Evolutionary conservation across 2,329 filamentous ascomycete genomes (phyloP).

Genomic region (Zarea fungicola): DNA sequence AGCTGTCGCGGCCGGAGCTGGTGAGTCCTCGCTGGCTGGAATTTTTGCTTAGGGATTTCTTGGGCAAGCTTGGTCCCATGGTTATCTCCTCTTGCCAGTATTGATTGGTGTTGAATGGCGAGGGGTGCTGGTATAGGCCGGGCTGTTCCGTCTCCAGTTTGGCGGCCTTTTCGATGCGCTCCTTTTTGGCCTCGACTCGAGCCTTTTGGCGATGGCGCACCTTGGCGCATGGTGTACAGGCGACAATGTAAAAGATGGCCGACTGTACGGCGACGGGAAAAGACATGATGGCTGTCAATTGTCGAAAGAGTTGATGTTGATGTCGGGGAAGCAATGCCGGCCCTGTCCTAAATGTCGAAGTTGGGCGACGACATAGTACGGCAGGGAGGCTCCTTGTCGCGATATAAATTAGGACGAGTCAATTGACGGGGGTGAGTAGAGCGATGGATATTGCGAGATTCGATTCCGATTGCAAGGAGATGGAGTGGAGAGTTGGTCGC

Average conservation of each 20-base stretch:
- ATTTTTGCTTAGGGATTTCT: slow-evolving; percentile 54
- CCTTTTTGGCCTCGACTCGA: slow-evolving; percentile 63
- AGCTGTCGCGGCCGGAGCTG: slow-evolving; percentile 52
- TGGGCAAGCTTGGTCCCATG: slow-evolving; percentile 70
- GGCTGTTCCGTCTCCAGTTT: slow-evolving; percentile 65
- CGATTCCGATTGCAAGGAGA: no score
- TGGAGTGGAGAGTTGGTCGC: no score
- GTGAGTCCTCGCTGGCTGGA: slow-evolving; percentile 56
- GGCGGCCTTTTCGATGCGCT: slow-evolving; percentile 53
- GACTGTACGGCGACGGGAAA: slow-evolving; percentile 63
- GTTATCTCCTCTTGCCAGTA: slow-evolving; percentile 85
- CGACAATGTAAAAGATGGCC: slow-evolving; percentile 70
- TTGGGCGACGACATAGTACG: background rate
- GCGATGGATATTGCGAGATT: no score
- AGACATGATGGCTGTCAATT: slow-evolving; percentile 32
- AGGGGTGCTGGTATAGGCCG: slow-evolving; percentile 69
- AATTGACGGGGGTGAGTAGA: no score
- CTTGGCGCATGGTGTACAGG: slow-evolving; percentile 73
- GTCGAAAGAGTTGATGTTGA: background rate
- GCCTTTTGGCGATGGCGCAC: slow-evolving; percentile 64
- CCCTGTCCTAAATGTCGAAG: background rate
- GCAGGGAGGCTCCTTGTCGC: background rate
- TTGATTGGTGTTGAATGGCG: slow-evolving; percentile 79
- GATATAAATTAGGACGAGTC: no score
- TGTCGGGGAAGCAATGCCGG: background rate